These are phyloP conservation scores for Lathyrus sativus DNA, from an alignment of 306 rosid species.

Conservation along the genomic window DNA sequence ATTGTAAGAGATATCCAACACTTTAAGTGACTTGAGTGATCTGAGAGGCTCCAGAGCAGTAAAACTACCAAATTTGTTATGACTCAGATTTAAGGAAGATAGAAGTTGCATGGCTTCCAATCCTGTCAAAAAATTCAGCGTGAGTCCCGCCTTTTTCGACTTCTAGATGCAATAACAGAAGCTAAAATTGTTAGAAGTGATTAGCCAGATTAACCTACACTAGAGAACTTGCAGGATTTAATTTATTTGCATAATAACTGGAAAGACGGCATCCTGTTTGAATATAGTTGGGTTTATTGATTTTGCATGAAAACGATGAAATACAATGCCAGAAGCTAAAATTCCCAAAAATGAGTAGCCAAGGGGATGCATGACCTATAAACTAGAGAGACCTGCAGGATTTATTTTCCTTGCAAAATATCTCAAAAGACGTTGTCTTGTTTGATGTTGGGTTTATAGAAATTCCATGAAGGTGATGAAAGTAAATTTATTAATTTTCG, in stretches of 20 bases:
- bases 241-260: neutral
- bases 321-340: neutral
- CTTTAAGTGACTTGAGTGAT: conserved; percentile 62
- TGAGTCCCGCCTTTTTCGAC: conserved; percentile 24
- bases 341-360: too few relatives aligned
- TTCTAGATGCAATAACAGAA: conserved; percentile 19
- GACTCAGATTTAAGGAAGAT: conserved; percentile 70
- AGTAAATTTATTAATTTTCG: conserved; percentile 19
- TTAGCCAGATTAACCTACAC: too few relatives aligned
- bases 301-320: conserved; percentile 4
- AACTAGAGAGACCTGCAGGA: too few relatives aligned
- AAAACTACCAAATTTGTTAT: conserved; percentile 70
- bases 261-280: conserved; percentile 4
- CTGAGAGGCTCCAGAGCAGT: conserved; percentile 74
- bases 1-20: conserved; percentile 67
- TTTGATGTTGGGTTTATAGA: conserved; percentile 1
- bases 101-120: conserved; percentile 92
- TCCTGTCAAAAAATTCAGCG: conserved; percentile 57
- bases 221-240: conserved; percentile 9
- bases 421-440: too few relatives aligned
- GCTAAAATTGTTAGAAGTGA: conserved; percentile 9
- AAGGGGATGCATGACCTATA: too few relatives aligned
- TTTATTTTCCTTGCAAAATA: too few relatives aligned
- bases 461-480: neutral
- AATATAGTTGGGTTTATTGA: neutral